Conservation (phyloP, 352 stramenopile species). For the Globisporangium parvum region DNA sequence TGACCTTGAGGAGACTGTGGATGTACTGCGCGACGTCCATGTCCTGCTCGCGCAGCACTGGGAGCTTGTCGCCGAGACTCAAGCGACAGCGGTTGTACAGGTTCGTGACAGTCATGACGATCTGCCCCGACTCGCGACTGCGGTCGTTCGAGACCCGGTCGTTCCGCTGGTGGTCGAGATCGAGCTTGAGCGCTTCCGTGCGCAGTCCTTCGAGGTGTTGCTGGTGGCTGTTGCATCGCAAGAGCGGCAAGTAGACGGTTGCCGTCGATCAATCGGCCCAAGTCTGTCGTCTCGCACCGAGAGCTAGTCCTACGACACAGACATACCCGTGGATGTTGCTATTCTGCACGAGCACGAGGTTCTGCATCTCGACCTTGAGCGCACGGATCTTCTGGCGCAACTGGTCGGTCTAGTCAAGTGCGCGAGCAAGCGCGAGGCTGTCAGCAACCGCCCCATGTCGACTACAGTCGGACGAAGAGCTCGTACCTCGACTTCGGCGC, state of each 20-base stretch:
- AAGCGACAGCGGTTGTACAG: constrained; percentile 82
- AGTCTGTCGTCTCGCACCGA: background rate
- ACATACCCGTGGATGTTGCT: constrained; percentile 65
- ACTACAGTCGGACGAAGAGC: background rate
- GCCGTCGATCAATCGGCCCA: background rate
- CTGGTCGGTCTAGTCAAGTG: constrained; percentile 45
- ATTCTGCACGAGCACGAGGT: constrained; percentile 80
- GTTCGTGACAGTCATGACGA: constrained; percentile 89
- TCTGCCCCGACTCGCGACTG: constrained; percentile 83
- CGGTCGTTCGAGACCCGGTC: constrained; percentile 77
- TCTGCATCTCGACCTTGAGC: constrained; percentile 81
- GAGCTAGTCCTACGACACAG: background rate
- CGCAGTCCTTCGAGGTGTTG: constrained; percentile 79
- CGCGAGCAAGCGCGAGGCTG: background rate
- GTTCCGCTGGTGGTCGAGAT: constrained; percentile 73
- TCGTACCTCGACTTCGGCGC: constrained; percentile 52
- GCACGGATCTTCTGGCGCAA: constrained; percentile 66
- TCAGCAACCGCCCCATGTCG: background rate
- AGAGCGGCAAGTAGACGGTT: background rate
- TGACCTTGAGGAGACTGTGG: constrained; percentile 69
- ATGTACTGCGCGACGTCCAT: constrained; percentile 75
- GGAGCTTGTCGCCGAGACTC: constrained; percentile 71
- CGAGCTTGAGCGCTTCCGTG: constrained; percentile 69
- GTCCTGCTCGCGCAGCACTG: constrained; percentile 62
- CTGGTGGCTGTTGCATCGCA: constrained; percentile 29